A percentile compares a stretch with the other conserved stretches of the same genome.
Conservation (phyloP, 73 alveolate genomes). For the Symbiodinium natans region DNA sequence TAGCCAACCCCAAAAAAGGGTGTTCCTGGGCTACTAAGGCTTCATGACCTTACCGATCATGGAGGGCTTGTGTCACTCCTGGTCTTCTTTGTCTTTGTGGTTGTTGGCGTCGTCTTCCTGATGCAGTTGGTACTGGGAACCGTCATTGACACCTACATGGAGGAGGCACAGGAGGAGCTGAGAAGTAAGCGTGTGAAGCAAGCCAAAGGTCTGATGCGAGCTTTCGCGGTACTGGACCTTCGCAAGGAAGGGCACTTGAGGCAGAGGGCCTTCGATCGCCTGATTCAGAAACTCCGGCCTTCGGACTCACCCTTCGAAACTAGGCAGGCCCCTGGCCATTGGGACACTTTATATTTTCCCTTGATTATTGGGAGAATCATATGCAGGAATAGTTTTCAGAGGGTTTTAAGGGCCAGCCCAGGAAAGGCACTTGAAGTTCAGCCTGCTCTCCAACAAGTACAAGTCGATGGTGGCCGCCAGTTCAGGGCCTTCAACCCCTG, state of each 20-base stretch:
- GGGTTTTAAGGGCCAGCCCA: too few relatives aligned
- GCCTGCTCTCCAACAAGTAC: conserved; percentile 67
- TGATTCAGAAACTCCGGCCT: conserved; percentile 61
- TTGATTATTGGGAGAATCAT: too few relatives aligned
- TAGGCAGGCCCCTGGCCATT: too few relatives aligned
- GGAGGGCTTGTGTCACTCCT: conserved; percentile 56
- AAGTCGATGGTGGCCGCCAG: conserved; percentile 35
- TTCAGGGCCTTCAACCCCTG: conserved; percentile 78
- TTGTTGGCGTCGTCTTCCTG: conserved; percentile 36
- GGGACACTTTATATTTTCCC: too few relatives aligned
- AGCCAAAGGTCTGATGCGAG: conserved; percentile 72
- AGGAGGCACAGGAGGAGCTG: conserved; percentile 86
- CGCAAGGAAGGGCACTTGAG: conserved; percentile 54
- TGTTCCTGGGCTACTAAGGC: too few relatives aligned
- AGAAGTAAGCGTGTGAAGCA: conserved; percentile 72
- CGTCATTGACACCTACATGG: conserved; percentile 69
- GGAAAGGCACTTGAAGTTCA: conserved; percentile 72
- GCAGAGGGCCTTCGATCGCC: conserved; percentile 48
- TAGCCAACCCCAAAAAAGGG: too few relatives aligned
- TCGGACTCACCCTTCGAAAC: conserved; percentile 75
- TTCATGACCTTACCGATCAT: conserved; percentile 25
- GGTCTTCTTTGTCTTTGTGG: conserved; percentile 59
- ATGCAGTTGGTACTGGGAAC: conserved; percentile 72
- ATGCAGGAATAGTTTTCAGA: too few relatives aligned
- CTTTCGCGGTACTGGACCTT: conserved; percentile 63